Percentiles rank a stretch among this genome's conserved stretches.
phyloP scores from a whole-genome alignment of 768 basidiomycete genomes.

The Leccinum boreale region DNA sequence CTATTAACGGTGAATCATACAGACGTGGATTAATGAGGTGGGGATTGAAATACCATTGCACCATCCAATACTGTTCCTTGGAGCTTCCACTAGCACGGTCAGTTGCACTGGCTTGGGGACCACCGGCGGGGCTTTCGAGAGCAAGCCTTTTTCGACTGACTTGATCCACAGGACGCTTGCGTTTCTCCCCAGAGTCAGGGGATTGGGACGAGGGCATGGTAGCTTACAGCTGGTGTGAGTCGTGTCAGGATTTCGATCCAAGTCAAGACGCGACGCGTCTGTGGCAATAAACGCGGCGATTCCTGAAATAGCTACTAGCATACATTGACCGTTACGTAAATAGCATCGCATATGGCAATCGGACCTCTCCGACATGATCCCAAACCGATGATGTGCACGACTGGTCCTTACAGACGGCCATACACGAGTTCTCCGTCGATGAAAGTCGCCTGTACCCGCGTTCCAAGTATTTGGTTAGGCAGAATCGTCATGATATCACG shows the following conservation, averaged over 20 bases:
- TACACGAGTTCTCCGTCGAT: conserved; percentile 65
- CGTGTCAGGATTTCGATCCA: neutral
- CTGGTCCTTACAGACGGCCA: conserved; percentile 34
- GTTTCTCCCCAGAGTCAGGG: conserved; percentile 26
- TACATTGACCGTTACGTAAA: neutral
- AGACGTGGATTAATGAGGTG: neutral
- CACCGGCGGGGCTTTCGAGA: conserved; percentile 17
- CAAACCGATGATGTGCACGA: neutral
- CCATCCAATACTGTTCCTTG: conserved; percentile 62
- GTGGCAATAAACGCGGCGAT: conserved; percentile 17
- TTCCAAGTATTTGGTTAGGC: conserved; percentile 54
- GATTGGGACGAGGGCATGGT: conserved; percentile 22
- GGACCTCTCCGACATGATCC: no score
- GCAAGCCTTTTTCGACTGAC: conserved; percentile 29
- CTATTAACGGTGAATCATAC: conserved; percentile 31
- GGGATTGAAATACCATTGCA: conserved; percentile 57
- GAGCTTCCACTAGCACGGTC: conserved; percentile 11
- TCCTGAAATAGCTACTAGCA: conserved; percentile 5
- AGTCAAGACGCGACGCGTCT: conserved; percentile 16
- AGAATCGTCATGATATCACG: conserved; percentile 76
- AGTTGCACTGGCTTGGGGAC: neutral
- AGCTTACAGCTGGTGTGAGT: neutral
- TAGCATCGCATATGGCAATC: neutral
- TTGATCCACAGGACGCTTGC: conserved; percentile 26
- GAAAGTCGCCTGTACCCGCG: conserved; percentile 69